Evolutionary conservation across 2,329 filamentous ascomycete genomes (phyloP).

Genomic region (Penicillium fuscoglaucum): DNA sequence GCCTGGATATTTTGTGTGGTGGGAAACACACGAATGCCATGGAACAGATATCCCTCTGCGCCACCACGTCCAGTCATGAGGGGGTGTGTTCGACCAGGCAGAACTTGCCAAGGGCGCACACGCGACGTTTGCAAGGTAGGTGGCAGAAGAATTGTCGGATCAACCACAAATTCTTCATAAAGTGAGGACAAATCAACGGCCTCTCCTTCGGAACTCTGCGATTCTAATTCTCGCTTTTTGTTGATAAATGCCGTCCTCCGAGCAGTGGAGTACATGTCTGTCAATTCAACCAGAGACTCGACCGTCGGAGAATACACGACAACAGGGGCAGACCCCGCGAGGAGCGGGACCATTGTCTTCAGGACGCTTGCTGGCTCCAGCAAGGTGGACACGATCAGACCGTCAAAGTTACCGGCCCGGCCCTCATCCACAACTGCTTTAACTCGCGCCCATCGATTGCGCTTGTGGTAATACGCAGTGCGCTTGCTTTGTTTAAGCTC

Average conservation of each 20-base stretch:
- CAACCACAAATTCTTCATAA: constrained; percentile 75
- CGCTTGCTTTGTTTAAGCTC: constrained; percentile 79
- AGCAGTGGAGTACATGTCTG: constrained; percentile 80
- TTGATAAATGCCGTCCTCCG: constrained; percentile 70
- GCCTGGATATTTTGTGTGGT: constrained; percentile 78
- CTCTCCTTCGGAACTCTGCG: constrained; percentile 14
- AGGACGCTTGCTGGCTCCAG: constrained; percentile 81
- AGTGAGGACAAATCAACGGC: constrained; percentile 26
- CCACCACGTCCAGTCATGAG: constrained; percentile 88
- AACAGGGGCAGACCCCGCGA: constrained; percentile 79
- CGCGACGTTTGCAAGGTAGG: constrained; percentile 78
- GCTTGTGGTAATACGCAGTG: constrained; percentile 85
- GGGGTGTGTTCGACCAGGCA: constrained; percentile 89
- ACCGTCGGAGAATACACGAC: constrained; percentile 81
- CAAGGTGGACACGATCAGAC: constrained; percentile 75
- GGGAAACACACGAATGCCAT: constrained; percentile 76
- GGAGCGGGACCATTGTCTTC: constrained; percentile 71
- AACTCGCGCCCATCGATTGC: constrained; percentile 74
- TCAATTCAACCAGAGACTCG: constrained; percentile 74
- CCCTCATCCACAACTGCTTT: constrained; percentile 73
- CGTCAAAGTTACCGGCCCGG: constrained; percentile 74
- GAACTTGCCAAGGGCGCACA: constrained; percentile 80
- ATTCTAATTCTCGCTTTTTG: constrained; percentile 33
- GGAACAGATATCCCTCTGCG: constrained; percentile 87
- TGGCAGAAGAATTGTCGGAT: constrained; percentile 79